A percentile compares a stretch with the other conserved stretches of the same genome.
Conservation (phyloP, 1,284 basidiomycete genomes). For the Marasmius sp. region DNA sequence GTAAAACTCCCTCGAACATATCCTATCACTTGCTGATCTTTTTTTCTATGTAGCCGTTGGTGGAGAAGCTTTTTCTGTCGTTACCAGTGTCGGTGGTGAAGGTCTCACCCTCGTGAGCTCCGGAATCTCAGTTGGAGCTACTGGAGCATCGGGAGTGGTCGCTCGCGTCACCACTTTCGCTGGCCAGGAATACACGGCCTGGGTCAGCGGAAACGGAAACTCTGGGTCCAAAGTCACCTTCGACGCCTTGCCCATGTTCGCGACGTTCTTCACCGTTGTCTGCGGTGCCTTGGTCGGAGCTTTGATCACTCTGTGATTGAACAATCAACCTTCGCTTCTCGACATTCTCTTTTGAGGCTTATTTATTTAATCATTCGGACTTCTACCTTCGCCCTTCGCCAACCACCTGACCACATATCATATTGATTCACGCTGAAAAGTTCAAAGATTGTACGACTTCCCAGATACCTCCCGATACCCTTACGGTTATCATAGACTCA, state of each 20-base stretch:
- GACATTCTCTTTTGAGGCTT: too few species aligned
- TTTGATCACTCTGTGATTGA: not conserved
- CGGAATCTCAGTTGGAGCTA: too few species aligned
- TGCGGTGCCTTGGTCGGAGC: not conserved
- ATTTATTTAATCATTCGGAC: too few species aligned
- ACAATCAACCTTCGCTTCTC: too few species aligned
- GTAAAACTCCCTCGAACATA: not conserved
- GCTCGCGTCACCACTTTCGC: not conserved
- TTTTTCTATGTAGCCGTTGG: not conserved
- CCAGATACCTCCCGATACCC: too few species aligned
- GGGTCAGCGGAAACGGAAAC: not conserved
- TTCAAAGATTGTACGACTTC: too few species aligned
- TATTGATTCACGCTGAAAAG: too few species aligned
- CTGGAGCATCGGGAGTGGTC: not conserved
- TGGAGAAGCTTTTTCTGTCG: not conserved
- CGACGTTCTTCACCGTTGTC: not conserved
- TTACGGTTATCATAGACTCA: too few species aligned
- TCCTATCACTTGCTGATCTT: not conserved
- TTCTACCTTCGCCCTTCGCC: too few species aligned
- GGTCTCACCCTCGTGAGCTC: slow-evolving; percentile 3
- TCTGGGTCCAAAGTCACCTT: not conserved
- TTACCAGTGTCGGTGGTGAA: slow-evolving; percentile 2
- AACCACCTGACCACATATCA: too few species aligned
- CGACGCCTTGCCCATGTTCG: not conserved
- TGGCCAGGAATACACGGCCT: slow-evolving; percentile 1